Conservation (phyloP, 169 alveolate species). For the Plasmodium inui region DNA sequence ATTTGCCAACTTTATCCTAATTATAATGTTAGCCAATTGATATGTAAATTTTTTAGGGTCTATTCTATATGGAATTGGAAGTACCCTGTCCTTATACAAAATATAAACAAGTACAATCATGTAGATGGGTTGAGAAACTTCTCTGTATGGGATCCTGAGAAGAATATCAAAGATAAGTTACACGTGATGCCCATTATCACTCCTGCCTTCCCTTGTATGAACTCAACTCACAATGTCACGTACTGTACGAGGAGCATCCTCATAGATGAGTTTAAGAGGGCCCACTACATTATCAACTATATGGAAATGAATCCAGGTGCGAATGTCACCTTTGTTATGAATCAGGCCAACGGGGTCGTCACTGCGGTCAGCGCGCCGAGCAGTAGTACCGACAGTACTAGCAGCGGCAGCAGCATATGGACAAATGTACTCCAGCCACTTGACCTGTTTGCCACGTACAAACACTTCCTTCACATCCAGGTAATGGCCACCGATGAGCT, state of each 20-base stretch:
- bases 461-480: constrained; percentile 87
- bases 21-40: constrained; percentile 91
- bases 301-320: constrained; percentile 76
- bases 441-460: constrained; percentile 83
- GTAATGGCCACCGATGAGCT: constrained; percentile 85
- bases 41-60: constrained; percentile 94
- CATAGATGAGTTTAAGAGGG: constrained; percentile 93
- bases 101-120: constrained; percentile 88
- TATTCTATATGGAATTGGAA: constrained; percentile 93
- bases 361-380: neutral
- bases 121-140: constrained; percentile 91
- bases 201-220: constrained; percentile 98
- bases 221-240: constrained; percentile 96
- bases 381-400: neutral
- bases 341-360: constrained; percentile 7
- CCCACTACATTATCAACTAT: constrained; percentile 73
- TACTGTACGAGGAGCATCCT: constrained; percentile 93
- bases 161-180: constrained; percentile 89
- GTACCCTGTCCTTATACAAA: constrained; percentile 91
- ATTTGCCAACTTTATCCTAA: constrained; percentile 97
- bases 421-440: constrained; percentile 82
- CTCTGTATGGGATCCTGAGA: constrained; percentile 94
- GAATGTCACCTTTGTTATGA: neutral
- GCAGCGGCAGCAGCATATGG: constrained; percentile 77
- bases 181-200: constrained; percentile 97